Conservation (phyloP, 768 basidiomycete species). For the Tulasnella sp. region DNA sequence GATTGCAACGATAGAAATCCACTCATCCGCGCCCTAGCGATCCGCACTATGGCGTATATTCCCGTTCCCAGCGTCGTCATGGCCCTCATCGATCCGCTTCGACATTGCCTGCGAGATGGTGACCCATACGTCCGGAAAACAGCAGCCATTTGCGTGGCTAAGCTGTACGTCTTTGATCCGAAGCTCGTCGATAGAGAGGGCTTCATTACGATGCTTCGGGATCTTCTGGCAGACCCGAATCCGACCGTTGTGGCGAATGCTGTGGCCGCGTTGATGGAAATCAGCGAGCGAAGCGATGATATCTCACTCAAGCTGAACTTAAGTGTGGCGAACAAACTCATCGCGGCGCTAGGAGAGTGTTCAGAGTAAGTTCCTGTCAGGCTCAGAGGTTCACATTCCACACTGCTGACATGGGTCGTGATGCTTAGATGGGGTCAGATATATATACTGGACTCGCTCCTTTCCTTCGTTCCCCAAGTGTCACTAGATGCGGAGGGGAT, state of each 20-base stretch:
- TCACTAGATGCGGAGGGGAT: slow-evolving; percentile 84
- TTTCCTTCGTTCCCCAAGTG: slow-evolving; percentile 87
- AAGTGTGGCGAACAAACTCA: slow-evolving; percentile 76
- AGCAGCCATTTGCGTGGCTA: slow-evolving; percentile 94
- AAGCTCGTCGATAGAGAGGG: slow-evolving; percentile 78
- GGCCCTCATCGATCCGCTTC: slow-evolving; percentile 75
- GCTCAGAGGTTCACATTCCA: slow-evolving; percentile 6
- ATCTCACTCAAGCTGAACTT: slow-evolving; percentile 86
- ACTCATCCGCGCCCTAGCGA: slow-evolving; percentile 89
- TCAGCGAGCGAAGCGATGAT: slow-evolving; percentile 88
- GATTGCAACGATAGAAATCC: slow-evolving; percentile 95
- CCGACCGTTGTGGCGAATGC: slow-evolving; percentile 97
- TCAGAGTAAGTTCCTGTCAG: slow-evolving; percentile 65
- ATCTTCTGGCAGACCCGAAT: slow-evolving; percentile 85
- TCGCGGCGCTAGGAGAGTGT: slow-evolving; percentile 86
- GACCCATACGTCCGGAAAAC: slow-evolving; percentile 99
- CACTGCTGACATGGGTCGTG: background rate
- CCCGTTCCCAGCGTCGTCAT: slow-evolving; percentile 82
- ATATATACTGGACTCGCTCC: slow-evolving; percentile 87
- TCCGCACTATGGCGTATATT: slow-evolving; percentile 99
- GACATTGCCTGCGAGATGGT: slow-evolving; percentile 83
- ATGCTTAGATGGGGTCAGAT: slow-evolving; percentile 91
- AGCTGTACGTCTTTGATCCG: slow-evolving; percentile 82
- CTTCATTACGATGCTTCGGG: slow-evolving; percentile 83
- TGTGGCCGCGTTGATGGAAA: slow-evolving; percentile 92